These are phyloP conservation scores for Castanopsis chinensis DNA, from an alignment of 306 rosid genomes.

Conservation along the genomic window DNA sequence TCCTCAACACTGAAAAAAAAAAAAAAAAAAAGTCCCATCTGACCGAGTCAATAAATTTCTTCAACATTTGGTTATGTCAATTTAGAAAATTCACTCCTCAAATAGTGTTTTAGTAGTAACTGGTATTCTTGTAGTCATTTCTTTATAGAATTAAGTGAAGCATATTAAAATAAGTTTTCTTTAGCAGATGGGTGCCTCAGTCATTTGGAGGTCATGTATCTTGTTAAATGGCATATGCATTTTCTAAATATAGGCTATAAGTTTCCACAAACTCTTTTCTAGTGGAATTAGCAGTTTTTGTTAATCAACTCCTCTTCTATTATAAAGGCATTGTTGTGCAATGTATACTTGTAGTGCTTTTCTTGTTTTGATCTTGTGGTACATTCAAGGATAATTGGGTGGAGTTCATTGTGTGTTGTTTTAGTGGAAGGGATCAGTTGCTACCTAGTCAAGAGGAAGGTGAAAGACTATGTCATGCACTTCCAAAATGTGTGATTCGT, in stretches of 20 bases:
- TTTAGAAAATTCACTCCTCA: too few relatives aligned
- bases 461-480: constrained; percentile 39
- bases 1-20: too few relatives aligned
- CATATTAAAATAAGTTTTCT: too few relatives aligned
- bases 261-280: neutral
- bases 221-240: neutral
- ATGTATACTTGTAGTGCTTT: constrained; percentile 1
- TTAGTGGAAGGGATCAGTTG: constrained; percentile 73
- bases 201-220: neutral
- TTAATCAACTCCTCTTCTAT: neutral
- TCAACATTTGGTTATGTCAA: too few relatives aligned
- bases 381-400: constrained; percentile 19
- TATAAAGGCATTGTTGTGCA: neutral
- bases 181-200: neutral
- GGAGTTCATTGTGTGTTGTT: constrained; percentile 29
- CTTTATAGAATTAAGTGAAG: too few relatives aligned
- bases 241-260: neutral
- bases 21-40: too few relatives aligned
- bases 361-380: constrained; percentile 10
- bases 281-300: neutral
- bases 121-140: too few relatives aligned
- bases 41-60: too few relatives aligned
- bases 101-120: too few relatives aligned
- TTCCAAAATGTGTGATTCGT: constrained; percentile 60
- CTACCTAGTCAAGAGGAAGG: constrained; percentile 73